Conservation (phyloP, 78 protist species). For the Chrysochromulina parva region DNA sequence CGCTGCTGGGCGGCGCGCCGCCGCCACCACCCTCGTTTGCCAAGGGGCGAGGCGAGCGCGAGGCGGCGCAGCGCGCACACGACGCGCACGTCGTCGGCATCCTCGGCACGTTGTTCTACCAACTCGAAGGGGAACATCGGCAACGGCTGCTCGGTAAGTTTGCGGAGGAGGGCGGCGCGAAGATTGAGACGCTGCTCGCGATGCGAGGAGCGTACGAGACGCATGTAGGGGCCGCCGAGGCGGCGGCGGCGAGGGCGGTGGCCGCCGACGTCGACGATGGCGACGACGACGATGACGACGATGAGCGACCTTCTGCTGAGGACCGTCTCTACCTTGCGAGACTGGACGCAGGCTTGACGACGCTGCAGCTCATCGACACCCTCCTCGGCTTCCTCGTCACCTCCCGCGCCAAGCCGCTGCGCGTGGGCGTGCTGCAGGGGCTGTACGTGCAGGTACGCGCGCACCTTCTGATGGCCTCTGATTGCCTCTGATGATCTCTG, state of each 20-base stretch:
- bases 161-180: neutral
- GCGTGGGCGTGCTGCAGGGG: too few species aligned
- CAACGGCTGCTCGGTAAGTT: conserved; percentile 27
- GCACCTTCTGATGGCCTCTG: too few species aligned
- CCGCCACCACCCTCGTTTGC: neutral
- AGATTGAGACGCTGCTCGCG: neutral
- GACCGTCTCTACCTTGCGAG: neutral
- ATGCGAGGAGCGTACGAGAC: neutral
- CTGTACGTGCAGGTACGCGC: too few species aligned
- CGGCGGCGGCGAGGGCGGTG: neutral
- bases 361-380: neutral
- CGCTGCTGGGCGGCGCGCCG: neutral
- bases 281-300: neutral
- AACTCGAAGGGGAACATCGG: conserved; percentile 9
- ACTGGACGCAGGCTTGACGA: neutral
- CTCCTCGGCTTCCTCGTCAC: too few species aligned
- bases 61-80: neutral
- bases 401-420: too few species aligned
- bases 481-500: too few species aligned
- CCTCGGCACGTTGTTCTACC: neutral
- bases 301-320: too few species aligned
- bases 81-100: conserved; percentile 24
- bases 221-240: neutral
- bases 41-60: neutral
- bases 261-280: neutral